Percentiles rank a stretch among this genome's conserved stretches.
phyloP scores from a whole-genome alignment of 768 basidiomycete species.

The Lanmaoa pseudosensibilis region DNA sequence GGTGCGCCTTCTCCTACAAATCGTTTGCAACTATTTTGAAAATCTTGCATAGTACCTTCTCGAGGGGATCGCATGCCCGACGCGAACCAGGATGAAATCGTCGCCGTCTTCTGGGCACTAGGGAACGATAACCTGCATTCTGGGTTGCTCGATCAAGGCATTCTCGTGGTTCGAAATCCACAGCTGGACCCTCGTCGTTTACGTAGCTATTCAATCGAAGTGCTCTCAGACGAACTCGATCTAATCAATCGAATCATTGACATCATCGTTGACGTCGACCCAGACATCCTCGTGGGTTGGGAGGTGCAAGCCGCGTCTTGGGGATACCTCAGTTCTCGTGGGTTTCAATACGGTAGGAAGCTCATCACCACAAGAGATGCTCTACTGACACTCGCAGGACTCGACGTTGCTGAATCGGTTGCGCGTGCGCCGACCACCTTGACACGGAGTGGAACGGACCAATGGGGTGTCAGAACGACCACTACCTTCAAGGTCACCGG shows the following conservation, averaged over 20 bases:
- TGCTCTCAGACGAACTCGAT: conserved; percentile 71
- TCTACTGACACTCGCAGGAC: conserved; percentile 44
- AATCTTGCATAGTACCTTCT: conserved; percentile 51
- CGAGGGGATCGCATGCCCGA: conserved; percentile 59
- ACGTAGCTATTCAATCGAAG: conserved; percentile 47
- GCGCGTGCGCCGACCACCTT: conserved; percentile 65
- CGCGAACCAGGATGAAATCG: conserved; percentile 55
- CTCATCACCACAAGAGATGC: background rate
- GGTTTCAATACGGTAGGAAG: conserved; percentile 51
- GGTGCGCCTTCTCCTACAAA: conserved; percentile 48
- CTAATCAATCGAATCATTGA: conserved; percentile 78
- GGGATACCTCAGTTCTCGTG: conserved; percentile 84
- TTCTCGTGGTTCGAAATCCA: conserved; percentile 50
- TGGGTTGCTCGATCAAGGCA: conserved; percentile 40
- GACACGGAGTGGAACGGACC: conserved; percentile 42
- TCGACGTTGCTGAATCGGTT: conserved; percentile 71
- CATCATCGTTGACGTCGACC: conserved; percentile 73
- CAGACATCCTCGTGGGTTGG: conserved; percentile 92
- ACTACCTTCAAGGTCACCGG: conserved; percentile 85
- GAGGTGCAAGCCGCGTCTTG: conserved; percentile 86
- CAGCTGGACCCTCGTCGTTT: conserved; percentile 43
- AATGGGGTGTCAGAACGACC: conserved; percentile 72
- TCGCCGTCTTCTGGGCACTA: conserved; percentile 71
- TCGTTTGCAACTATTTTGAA: background rate
- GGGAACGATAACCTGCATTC: conserved; percentile 43